Conservation (phyloP, 164 flowering plant genomes). For the Umbilicus rupestris region DNA sequence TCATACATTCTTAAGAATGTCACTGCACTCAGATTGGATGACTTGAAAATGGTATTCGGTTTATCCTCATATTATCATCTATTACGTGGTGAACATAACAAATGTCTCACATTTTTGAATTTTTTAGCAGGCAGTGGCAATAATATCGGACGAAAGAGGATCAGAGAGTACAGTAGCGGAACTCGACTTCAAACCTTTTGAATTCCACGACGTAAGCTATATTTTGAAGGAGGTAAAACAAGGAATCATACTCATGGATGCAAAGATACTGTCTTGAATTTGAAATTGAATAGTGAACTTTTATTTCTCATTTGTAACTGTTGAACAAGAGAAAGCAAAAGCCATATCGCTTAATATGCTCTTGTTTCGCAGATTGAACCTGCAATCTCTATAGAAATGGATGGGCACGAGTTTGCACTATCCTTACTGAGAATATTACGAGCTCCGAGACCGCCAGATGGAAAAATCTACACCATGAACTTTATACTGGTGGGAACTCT, state of each 20-base stretch:
- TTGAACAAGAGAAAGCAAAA: neutral
- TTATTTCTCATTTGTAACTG: neutral
- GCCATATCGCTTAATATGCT: neutral
- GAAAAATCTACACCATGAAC: neutral
- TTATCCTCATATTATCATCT: neutral
- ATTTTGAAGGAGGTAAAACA: neutral
- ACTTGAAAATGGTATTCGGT: neutral
- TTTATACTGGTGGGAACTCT: neutral
- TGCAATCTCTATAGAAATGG: neutral
- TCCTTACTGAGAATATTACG: neutral
- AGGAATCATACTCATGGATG: neutral
- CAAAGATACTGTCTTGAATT: neutral
- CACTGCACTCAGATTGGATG: neutral
- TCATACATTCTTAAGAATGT: conserved; percentile 3
- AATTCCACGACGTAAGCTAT: neutral
- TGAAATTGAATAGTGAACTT: neutral
- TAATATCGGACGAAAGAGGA: neutral
- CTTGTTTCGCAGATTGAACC: neutral
- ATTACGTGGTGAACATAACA: neutral
- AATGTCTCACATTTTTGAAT: neutral
- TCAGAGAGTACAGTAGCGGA: neutral
- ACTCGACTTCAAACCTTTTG: neutral
- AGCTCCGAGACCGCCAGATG: too few species aligned
- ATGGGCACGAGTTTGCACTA: neutral
- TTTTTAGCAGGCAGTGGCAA: neutral